Conservation (phyloP, 2,329 filamentous ascomycete genomes). For the Pseudocercospora fijiensis region DNA sequence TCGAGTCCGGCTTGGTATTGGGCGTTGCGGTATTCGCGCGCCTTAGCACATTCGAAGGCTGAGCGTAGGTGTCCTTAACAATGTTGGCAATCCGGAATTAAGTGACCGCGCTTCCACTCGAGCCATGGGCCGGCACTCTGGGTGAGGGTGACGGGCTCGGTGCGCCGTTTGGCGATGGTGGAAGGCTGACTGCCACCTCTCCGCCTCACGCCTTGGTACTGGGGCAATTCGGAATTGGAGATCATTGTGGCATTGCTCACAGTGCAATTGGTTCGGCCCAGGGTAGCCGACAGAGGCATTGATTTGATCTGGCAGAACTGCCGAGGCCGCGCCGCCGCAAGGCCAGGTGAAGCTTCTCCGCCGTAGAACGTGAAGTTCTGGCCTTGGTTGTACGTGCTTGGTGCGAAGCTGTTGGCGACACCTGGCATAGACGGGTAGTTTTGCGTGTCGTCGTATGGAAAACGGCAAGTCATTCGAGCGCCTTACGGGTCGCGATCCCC, state of each 20-base stretch:
- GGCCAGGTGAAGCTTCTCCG: neutral
- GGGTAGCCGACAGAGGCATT: neutral
- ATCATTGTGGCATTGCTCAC: neutral
- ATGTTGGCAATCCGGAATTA: slow-evolving; percentile 26
- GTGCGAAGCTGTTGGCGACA: neutral
- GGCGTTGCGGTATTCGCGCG: no score
- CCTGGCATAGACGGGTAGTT: no score
- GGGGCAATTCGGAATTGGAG: neutral
- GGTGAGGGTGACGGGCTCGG: slow-evolving; percentile 22
- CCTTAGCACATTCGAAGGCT: slow-evolving; percentile 10
- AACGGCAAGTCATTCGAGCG: no score
- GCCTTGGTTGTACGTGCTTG: neutral
- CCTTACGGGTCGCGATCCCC: no score
- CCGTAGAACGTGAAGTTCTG: neutral
- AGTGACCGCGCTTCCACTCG: slow-evolving; percentile 24
- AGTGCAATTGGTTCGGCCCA: neutral
- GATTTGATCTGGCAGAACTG: no score
- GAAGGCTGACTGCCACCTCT: neutral
- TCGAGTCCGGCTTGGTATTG: no score
- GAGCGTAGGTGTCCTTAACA: neutral
- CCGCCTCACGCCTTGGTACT: neutral
- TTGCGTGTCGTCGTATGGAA: neutral
- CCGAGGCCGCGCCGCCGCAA: neutral
- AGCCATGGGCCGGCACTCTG: slow-evolving; percentile 23
- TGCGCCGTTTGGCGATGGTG: slow-evolving; percentile 3